Evolutionary conservation across 805 yeast species (phyloP).

Genomic region (Clavispora phyllophila): DNA sequence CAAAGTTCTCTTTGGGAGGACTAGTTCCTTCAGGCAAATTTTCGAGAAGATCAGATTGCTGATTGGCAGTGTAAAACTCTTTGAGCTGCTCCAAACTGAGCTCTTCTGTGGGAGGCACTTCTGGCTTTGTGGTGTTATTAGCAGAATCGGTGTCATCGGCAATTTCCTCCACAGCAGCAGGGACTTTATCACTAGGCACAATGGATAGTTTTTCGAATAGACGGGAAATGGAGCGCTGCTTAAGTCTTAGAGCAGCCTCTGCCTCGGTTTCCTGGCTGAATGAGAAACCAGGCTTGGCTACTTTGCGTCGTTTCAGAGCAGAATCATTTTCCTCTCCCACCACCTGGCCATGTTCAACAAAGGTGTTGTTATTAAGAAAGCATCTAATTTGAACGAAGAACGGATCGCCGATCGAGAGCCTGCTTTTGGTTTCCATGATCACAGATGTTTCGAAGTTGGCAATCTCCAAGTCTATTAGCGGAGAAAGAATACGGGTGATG

Average conservation of each 20-base stretch:
- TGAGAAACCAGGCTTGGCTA: slow-evolving; percentile 16
- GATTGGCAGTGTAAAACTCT: slow-evolving; percentile 68
- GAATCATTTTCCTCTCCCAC: slow-evolving; percentile 4
- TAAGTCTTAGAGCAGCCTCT: slow-evolving; percentile 46
- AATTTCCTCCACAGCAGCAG: not conserved
- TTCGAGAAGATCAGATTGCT: slow-evolving; percentile 51
- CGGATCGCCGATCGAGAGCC: slow-evolving; percentile 70
- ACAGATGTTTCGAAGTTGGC: slow-evolving; percentile 54
- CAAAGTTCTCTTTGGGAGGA: slow-evolving; percentile 43
- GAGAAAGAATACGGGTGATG: slow-evolving; percentile 59
- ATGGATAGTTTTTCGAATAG: slow-evolving; percentile 50
- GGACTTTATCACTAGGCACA: slow-evolving; percentile 15
- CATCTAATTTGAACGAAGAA: slow-evolving; percentile 68
- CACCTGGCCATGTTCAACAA: slow-evolving; percentile 16
- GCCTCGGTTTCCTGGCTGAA: slow-evolving; percentile 44
- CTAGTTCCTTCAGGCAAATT: slow-evolving; percentile 62
- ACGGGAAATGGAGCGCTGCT: slow-evolving; percentile 51
- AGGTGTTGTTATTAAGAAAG: slow-evolving; percentile 41
- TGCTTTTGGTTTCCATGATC: slow-evolving; percentile 47
- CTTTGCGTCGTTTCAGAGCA: slow-evolving; percentile 18
- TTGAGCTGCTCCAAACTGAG: slow-evolving; percentile 69
- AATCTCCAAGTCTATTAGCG: slow-evolving; percentile 53
- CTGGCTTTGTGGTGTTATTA: slow-evolving; percentile 7
- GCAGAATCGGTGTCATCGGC: slow-evolving; percentile 4
- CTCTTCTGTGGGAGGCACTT: slow-evolving; percentile 28